Evolutionary conservation across 2,329 filamentous ascomycete genomes (phyloP).

Genomic region (Trichophyton schoenleinii): DNA sequence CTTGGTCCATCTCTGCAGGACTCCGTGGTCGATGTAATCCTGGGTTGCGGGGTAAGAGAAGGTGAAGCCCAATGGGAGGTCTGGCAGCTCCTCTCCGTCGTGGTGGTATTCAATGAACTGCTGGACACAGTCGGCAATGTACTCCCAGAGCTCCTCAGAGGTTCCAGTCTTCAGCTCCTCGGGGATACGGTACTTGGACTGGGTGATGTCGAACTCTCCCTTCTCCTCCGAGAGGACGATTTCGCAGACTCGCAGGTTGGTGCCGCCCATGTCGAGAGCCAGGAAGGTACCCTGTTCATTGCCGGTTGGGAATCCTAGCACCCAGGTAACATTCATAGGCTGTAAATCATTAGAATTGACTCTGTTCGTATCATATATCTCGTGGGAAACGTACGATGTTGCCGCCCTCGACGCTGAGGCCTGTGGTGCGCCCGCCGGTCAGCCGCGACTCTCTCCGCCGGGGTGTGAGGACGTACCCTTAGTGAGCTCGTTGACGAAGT

Average conservation of each 20-base stretch:
- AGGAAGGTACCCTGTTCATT: constrained; percentile 78
- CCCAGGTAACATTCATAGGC: constrained; percentile 98
- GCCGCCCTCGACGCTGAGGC: constrained; percentile 73
- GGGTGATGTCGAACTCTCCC: constrained; percentile 85
- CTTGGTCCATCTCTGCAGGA: constrained; percentile 93
- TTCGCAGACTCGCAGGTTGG: constrained; percentile 88
- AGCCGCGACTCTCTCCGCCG: constrained; percentile 5
- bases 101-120: constrained; percentile 85
- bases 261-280: constrained; percentile 90
- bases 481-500: constrained; percentile 77
- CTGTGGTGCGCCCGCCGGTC: constrained; percentile 30
- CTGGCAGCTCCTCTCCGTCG: constrained; percentile 46
- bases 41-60: constrained; percentile 94
- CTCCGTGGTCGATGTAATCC: constrained; percentile 82
- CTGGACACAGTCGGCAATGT: constrained; percentile 82
- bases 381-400: constrained; percentile 60
- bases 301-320: constrained; percentile 77
- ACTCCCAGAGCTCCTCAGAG: constrained; percentile 82
- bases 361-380: not conserved
- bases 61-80: constrained; percentile 75
- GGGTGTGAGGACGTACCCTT: constrained; percentile 49
- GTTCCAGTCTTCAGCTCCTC: constrained; percentile 80
- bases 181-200: constrained; percentile 92
- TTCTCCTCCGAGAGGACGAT: constrained; percentile 72
- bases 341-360: constrained; percentile 28